Percentiles rank a stretch among this genome's conserved stretches.
Conservation (phyloP, 148 eudicot genomes). For the Chenopodium formosanum region DNA sequence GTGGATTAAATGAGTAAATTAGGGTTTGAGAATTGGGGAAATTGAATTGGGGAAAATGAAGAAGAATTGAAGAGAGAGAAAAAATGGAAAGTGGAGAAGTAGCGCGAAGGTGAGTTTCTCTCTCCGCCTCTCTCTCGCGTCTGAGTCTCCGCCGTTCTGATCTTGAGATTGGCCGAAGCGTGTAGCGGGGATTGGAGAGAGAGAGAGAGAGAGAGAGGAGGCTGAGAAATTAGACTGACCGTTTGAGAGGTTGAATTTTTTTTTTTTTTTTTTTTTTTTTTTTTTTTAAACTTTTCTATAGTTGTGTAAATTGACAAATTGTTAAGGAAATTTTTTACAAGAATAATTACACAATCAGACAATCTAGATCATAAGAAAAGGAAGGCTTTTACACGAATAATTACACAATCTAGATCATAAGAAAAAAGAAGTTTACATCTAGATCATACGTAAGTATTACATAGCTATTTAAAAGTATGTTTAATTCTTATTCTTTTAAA, state of each 20-base stretch:
- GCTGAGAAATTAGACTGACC: background rate
- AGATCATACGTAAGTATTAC: too few species aligned
- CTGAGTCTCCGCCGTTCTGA: background rate
- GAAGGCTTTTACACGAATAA: too few species aligned
- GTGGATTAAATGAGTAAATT: background rate
- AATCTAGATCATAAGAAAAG: too few species aligned
- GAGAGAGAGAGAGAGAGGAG: slow-evolving; percentile 1
- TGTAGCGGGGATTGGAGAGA: background rate
- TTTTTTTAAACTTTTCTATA: too few species aligned
- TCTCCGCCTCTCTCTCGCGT: background rate
- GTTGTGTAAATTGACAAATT: too few species aligned
- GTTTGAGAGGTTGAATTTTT: background rate
- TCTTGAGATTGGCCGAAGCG: background rate
- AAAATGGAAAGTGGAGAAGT: background rate
- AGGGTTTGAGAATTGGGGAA: slow-evolving; percentile 1
- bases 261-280: too few species aligned
- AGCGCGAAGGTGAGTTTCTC: background rate
- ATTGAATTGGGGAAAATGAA: background rate
- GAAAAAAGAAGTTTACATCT: too few species aligned
- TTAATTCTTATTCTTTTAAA: too few species aligned
- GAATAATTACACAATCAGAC: too few species aligned
- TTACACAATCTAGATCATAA: too few species aligned
- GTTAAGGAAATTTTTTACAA: too few species aligned
- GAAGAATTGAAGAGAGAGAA: background rate
- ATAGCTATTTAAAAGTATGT: too few species aligned